A percentile compares a stretch with the other conserved stretches of the same genome.
Conservation (phyloP, 148 eudicot species). For the Rhododendron vialii region DNA sequence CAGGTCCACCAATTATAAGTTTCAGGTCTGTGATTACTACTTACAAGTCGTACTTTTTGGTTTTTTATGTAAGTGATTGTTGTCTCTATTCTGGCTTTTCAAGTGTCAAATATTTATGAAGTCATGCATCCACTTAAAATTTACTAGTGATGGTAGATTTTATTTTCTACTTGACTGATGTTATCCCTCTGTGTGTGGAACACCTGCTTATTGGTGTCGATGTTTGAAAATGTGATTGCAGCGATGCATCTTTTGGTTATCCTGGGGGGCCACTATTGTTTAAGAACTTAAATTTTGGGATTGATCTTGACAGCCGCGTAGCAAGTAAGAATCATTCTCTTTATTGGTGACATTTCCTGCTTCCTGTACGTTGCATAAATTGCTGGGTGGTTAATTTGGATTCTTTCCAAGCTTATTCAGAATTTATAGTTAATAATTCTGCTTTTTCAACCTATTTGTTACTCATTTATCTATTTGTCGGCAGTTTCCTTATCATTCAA, state of each 20-base stretch:
- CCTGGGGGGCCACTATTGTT: constrained; percentile 91
- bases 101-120: neutral
- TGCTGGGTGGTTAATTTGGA: neutral
- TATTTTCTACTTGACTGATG: neutral
- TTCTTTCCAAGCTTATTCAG: neutral
- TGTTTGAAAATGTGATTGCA: constrained; percentile 33
- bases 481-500: neutral
- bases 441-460: neutral
- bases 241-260: constrained; percentile 99
- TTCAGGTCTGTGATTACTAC: constrained; percentile 56
- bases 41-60: neutral
- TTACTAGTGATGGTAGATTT: neutral
- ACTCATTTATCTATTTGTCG: neutral
- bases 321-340: constrained; percentile 70
- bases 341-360: constrained; percentile 2
- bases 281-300: constrained; percentile 93
- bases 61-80: neutral
- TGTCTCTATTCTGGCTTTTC: neutral
- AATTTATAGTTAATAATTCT: neutral
- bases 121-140: neutral
- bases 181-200: neutral
- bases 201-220: constrained; percentile 1
- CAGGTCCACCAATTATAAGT: constrained; percentile 97
- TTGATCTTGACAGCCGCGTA: constrained; percentile 94
- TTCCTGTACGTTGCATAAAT: neutral